Conservation (phyloP, 75 land plant genomes). For the Picea glauca region DNA sequence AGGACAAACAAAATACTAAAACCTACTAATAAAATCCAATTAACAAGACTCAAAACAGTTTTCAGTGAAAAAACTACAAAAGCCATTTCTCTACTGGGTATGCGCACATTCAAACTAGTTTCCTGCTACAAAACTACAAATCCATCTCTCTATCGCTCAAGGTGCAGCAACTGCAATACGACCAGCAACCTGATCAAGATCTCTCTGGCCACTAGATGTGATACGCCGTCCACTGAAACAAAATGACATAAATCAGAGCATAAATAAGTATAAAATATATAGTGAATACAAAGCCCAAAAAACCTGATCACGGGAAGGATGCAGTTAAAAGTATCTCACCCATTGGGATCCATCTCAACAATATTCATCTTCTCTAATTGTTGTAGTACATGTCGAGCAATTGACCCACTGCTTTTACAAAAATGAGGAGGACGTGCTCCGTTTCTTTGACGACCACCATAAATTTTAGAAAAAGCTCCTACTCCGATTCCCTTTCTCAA, state of each 20-base stretch:
- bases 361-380: slow-evolving; percentile 76
- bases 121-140: too few relatives aligned
- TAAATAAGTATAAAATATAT: too few relatives aligned
- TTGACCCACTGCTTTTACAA: slow-evolving; percentile 81
- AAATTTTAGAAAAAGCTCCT: slow-evolving; percentile 78
- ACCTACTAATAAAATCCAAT: too few relatives aligned
- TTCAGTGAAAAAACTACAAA: too few relatives aligned
- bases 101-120: too few relatives aligned
- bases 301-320: neutral
- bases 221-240: slow-evolving; percentile 68
- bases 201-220: slow-evolving; percentile 74
- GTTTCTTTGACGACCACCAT: slow-evolving; percentile 84
- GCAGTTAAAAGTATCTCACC: slow-evolving; percentile 38
- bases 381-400: slow-evolving; percentile 82
- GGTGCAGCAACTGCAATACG: slow-evolving; percentile 47
- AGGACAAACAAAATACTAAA: too few relatives aligned
- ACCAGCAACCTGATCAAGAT: slow-evolving; percentile 88
- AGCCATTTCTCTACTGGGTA: too few relatives aligned
- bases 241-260: neutral
- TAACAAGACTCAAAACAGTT: too few relatives aligned
- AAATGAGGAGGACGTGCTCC: slow-evolving; percentile 86
- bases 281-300: too few relatives aligned
- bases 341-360: slow-evolving; percentile 62
- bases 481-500: slow-evolving; percentile 83
- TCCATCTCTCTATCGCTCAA: too few relatives aligned